Conservation (phyloP, 208 protist species). For the Entamoeba moshkovskii region DNA sequence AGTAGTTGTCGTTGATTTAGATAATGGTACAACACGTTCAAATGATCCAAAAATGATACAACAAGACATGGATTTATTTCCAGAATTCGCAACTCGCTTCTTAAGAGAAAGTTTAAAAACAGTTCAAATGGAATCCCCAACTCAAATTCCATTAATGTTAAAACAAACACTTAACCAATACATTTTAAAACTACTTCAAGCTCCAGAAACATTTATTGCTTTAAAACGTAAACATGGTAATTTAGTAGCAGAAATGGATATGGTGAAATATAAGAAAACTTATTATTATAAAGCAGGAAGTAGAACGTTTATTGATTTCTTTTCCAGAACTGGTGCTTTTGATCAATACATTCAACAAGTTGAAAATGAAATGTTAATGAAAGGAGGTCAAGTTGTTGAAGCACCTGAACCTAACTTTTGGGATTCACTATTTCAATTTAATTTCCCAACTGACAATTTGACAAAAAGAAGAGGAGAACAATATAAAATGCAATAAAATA, state of each 20-base stretch:
- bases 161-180: neutral
- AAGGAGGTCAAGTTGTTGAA: neutral
- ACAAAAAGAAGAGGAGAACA: neutral
- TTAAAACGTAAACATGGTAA: neutral
- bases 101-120: neutral
- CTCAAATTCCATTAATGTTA: neutral
- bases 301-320: neutral
- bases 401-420: neutral
- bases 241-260: neutral
- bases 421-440: neutral
- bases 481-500: conserved; percentile 1
- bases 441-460: neutral
- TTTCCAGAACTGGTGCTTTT: neutral
- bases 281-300: neutral
- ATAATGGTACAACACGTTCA: neutral
- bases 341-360: neutral
- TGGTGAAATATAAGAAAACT: neutral
- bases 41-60: neutral
- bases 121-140: neutral
- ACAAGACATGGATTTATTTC: neutral
- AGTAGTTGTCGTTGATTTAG: neutral
- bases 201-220: neutral
- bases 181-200: neutral
- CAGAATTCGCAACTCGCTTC: neutral
- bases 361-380: neutral